Percentiles rank a stretch among this genome's conserved stretches.
phyloP scores from a whole-genome alignment of 768 basidiomycete genomes.

The Suillus occidentalis region DNA sequence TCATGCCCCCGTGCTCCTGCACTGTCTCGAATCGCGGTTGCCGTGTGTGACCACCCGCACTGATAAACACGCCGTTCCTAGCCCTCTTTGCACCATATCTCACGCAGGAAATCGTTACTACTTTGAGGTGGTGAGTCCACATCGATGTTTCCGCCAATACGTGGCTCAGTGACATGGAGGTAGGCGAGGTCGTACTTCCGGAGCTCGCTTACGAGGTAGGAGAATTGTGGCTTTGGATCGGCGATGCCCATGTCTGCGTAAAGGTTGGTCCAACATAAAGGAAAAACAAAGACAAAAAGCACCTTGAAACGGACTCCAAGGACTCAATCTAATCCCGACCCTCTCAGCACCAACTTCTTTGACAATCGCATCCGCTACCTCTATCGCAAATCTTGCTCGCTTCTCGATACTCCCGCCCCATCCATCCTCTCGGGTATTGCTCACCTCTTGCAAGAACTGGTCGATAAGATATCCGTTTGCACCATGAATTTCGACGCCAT shows the following conservation, averaged over 20 bases:
- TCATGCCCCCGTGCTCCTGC: conserved; percentile 5
- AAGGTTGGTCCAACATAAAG: neutral
- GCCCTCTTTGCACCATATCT: conserved; percentile 21
- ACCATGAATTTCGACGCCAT: conserved; percentile 44
- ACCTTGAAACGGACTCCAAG: conserved; percentile 39
- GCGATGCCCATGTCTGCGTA: conserved; percentile 12
- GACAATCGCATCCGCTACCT: conserved; percentile 42
- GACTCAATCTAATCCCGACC: conserved; percentile 44
- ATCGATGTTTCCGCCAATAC: conserved; percentile 16
- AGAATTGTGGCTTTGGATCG: conserved; percentile 38
- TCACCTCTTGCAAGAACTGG: conserved; percentile 40
- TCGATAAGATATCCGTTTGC: conserved; percentile 37
- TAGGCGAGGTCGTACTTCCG: conserved; percentile 37
- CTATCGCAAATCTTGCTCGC: conserved; percentile 43
- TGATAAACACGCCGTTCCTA: conserved; percentile 5
- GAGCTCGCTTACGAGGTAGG: conserved; percentile 30
- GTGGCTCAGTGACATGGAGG: conserved; percentile 40
- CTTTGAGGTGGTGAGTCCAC: conserved; percentile 9
- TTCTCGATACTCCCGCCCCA: conserved; percentile 55
- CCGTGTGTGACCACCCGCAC: conserved; percentile 7
- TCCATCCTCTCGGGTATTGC: conserved; percentile 46
- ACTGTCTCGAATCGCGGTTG: conserved; percentile 1
- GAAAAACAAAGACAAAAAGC: conserved; percentile 10
- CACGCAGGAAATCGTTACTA: conserved; percentile 27
- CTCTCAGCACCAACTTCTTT: conserved; percentile 44